Conservation (phyloP, 148 eudicot genomes). For the Diospyros kaki region DNA sequence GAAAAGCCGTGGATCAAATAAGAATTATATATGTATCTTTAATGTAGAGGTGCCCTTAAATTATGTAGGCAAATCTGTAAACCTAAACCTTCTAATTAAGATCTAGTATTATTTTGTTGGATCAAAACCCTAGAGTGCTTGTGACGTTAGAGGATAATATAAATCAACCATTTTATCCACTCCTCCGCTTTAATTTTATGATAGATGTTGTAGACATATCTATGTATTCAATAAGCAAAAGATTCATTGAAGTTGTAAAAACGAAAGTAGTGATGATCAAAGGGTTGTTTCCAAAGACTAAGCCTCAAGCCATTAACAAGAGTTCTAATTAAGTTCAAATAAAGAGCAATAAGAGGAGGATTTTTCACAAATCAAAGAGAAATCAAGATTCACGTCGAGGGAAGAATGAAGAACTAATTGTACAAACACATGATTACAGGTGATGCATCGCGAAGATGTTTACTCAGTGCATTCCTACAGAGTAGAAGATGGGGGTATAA, state of each 20-base stretch:
- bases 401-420: conserved; percentile 5
- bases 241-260: neutral
- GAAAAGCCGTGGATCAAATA: neutral
- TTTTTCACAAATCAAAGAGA: conserved; percentile 6
- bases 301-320: neutral
- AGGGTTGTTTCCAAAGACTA: neutral
- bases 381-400: neutral
- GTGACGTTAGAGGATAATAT: neutral
- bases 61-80: neutral
- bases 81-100: neutral
- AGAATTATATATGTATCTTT: neutral
- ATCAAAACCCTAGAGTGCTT: neutral
- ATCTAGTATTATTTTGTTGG: neutral
- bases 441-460: no score
- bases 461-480: neutral
- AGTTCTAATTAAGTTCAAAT: neutral
- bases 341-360: conserved; percentile 4
- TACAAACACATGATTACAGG: conserved; percentile 6
- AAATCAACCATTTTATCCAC: neutral
- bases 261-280: neutral
- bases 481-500: neutral
- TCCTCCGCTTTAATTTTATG: neutral
- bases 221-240: neutral
- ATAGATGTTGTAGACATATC: neutral
- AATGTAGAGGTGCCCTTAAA: neutral